Base-by-base conservation (phyloP, 202 grass and related monocot genomes). In the Zizania palustris region DNA sequence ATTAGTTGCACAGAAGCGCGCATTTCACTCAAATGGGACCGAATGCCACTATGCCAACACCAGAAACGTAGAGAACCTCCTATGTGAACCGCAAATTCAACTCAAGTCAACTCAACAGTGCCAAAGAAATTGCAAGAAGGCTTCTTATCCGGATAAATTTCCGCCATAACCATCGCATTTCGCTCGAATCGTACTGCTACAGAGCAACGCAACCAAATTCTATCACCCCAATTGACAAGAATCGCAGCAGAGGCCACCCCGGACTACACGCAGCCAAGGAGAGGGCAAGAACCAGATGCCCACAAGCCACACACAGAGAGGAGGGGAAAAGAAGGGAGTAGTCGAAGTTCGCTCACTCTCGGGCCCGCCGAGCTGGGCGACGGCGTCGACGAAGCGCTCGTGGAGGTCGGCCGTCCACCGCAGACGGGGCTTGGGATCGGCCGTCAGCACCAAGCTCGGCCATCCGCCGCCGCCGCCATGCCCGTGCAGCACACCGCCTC, bases 301-400 rank as follows among this genome's bases (percentile, higher is more conserved):
- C 3, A 4, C 19, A 4, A 5, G 9, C 36, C 18, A 63, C 28
- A 21, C 55, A 55, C 18, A 75, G 55, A 22, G n/a, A 72, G 22
- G 60, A 76, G 65, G 5, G 19, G 11, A 56, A 11, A 15, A 42
- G 13, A 14, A 16, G 65, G 63, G 7, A 61, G 57, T 19, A 33
- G 58, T 35, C 12, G 77, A 42, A 53, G 76, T 38, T 6, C 4
- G 72, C 90, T 69, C 46, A 92, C 90, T 92, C 56, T 92, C 90
- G 6, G 90, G 86, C 12, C 90, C 90, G 36, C 90, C 90, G 45
- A 92, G 90, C 90, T 89, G 86, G 59, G 83, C 55, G 34, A 92
- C 83, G 39, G 90, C 90, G 72, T 92, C 90, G 72, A 92, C 90
- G 83, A 92, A 92, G 56, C 90, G 90, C 33, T 92, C 90, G 72